Conservation (phyloP, 345 rosid genomes). For the Bruguiera sexangula region DNA sequence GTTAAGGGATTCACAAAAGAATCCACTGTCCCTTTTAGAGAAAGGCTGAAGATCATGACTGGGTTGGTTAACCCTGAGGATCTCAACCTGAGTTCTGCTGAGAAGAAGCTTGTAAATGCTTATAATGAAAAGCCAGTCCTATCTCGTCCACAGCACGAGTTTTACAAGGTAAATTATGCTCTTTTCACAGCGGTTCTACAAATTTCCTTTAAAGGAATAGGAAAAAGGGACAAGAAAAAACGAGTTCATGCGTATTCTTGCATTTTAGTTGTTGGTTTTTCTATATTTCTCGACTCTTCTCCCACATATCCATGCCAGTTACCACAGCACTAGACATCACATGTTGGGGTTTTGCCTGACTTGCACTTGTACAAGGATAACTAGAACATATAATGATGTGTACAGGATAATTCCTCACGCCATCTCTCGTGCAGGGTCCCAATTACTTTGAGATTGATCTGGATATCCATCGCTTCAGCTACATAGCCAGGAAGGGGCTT, state of each 20-base stretch:
- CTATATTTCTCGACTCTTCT: too few relatives aligned
- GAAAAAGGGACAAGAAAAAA: too few relatives aligned
- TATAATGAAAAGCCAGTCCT: conserved; percentile 94
- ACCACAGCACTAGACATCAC: too few relatives aligned
- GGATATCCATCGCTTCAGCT: conserved; percentile 89
- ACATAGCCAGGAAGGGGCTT: conserved; percentile 83
- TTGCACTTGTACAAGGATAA: too few relatives aligned
- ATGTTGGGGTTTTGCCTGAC: too few relatives aligned
- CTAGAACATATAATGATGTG: too few relatives aligned
- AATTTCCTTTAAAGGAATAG: too few relatives aligned
- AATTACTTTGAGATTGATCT: conserved; percentile 92
- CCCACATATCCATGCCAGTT: too few relatives aligned
- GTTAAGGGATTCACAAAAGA: conserved; percentile 84
- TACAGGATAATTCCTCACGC: too few relatives aligned
- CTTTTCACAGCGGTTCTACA: not conserved
- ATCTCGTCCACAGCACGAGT: conserved; percentile 93
- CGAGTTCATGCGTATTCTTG: too few relatives aligned
- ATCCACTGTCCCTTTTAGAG: conserved; percentile 64
- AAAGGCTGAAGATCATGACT: conserved; percentile 83
- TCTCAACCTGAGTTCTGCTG: conserved; percentile 69
- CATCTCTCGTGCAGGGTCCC: conserved; percentile 55
- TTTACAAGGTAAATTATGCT: conserved; percentile 45
- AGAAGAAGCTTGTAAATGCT: conserved; percentile 71
- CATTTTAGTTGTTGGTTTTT: too few relatives aligned
- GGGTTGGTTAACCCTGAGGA: conserved; percentile 85